Conservation (phyloP, 2,329 filamentous ascomycete species). For the Epichloe elymi region DNA sequence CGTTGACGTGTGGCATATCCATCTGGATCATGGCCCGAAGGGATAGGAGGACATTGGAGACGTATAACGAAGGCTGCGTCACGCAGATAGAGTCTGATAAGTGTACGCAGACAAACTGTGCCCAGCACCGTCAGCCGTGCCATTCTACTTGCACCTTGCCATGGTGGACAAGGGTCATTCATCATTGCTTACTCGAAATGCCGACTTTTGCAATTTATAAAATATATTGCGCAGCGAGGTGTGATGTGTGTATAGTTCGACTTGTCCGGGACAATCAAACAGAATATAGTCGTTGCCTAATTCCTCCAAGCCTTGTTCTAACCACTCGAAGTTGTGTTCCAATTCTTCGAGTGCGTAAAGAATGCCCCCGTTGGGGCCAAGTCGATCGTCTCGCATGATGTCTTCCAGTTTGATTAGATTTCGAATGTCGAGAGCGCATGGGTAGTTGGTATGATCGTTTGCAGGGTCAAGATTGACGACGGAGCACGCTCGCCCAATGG, state of each 20-base stretch:
- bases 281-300: conserved; percentile 83
- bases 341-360: conserved; percentile 91
- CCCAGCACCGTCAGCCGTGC: conserved; percentile 8
- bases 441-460: conserved; percentile 85
- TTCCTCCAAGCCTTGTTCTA: conserved; percentile 66
- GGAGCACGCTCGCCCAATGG: conserved; percentile 87
- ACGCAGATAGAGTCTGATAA: conserved; percentile 90
- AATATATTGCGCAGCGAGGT: conserved; percentile 85
- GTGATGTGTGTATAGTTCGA: conserved; percentile 95
- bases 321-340: conserved; percentile 87
- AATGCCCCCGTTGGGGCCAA: conserved; percentile 87
- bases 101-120: conserved; percentile 80
- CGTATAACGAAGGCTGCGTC: conserved; percentile 85
- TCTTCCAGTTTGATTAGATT: conserved; percentile 82
- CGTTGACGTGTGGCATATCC: conserved; percentile 90
- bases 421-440: conserved; percentile 81
- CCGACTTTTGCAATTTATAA: conserved; percentile 76
- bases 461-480: conserved; percentile 95
- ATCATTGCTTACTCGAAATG: conserved; percentile 57
- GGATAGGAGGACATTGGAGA: conserved; percentile 85
- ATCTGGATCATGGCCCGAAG: conserved; percentile 96
- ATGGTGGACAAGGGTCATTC: background rate
- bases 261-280: conserved; percentile 94
- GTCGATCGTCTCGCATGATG: conserved; percentile 80
- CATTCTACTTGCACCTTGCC: background rate